Percentiles rank a stretch among this genome's conserved stretches.
These are phyloP conservation scores for Trichophaea hybrida DNA, from an alignment of 2,329 filamentous ascomycete species.

Conservation along the genomic window DNA sequence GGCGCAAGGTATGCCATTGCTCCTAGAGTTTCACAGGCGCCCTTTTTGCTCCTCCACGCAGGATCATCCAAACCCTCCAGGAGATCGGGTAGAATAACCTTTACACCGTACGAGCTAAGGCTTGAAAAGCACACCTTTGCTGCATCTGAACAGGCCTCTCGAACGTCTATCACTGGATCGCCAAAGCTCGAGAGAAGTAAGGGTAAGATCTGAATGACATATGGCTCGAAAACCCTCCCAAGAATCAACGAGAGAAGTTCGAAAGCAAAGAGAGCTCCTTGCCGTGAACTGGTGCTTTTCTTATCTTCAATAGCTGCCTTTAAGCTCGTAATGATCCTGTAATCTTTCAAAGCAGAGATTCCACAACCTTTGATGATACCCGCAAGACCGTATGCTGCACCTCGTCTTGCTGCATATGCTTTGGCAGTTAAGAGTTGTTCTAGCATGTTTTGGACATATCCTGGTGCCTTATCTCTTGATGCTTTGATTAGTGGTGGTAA, in stretches of 20 bases:
- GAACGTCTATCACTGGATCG: constrained; percentile 73
- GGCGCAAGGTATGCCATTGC: constrained; percentile 98
- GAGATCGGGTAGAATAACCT: constrained; percentile 80
- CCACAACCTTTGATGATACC: constrained; percentile 83
- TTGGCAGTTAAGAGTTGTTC: constrained; percentile 74
- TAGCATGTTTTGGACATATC: constrained; percentile 67
- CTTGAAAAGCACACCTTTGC: constrained; percentile 89
- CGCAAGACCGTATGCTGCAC: constrained; percentile 85
- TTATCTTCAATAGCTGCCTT: constrained; percentile 83
- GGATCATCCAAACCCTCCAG: constrained; percentile 84
- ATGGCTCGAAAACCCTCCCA: constrained; percentile 83
- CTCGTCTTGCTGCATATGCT: constrained; percentile 82
- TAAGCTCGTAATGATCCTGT: constrained; percentile 69
- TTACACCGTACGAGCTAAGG: constrained; percentile 89
- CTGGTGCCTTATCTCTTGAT: constrained; percentile 59
- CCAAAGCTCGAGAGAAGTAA: constrained; percentile 81
- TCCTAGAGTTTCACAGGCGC: constrained; percentile 87
- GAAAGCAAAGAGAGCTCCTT: constrained; percentile 77
- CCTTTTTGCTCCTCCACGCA: constrained; percentile 97
- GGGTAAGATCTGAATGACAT: constrained; percentile 88
- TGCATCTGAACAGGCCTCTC: constrained; percentile 81
- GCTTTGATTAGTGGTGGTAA: constrained; percentile 78
- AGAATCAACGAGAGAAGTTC: constrained; percentile 79
- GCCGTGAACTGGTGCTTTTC: constrained; percentile 76
- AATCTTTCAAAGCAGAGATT: constrained; percentile 65